Percentiles rank a stretch among this genome's conserved stretches.
phyloP scores from a whole-genome alignment of 1,139 yeast genomes.

The Kodamaea sp. region DNA sequence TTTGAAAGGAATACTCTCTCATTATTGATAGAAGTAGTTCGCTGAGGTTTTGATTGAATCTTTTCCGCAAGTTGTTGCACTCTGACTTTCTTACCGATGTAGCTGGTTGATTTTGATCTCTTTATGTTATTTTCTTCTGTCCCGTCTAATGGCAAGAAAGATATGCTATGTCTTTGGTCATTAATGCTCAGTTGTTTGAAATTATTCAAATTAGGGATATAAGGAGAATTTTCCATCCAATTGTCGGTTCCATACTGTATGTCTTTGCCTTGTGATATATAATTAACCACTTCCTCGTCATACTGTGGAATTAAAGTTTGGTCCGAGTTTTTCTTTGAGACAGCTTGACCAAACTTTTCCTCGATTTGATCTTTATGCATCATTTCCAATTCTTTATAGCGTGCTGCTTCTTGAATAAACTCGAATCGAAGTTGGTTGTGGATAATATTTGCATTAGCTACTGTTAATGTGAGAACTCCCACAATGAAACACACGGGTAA shows the following conservation, averaged over 20 bases:
- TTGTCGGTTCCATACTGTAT: conserved; percentile 4
- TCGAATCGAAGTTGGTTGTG: background rate
- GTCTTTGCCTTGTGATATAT: conserved; percentile 2
- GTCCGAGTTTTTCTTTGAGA: conserved; percentile 7
- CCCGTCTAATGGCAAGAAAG: no score
- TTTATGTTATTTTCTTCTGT: conserved; percentile 4
- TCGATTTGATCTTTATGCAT: no score
- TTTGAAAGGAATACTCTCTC: conserved; percentile 31
- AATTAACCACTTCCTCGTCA: conserved; percentile 4
- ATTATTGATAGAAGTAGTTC: no score
- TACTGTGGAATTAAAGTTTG: conserved; percentile 4
- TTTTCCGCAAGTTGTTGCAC: conserved; percentile 2
- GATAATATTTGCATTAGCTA: background rate
- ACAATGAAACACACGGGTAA: conserved; percentile 2
- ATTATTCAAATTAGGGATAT: no score
- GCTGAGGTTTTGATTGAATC: no score
- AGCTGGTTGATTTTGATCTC: conserved; percentile 28
- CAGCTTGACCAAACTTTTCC: background rate
- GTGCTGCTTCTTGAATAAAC: no score
- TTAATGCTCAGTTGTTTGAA: no score
- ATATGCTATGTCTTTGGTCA: no score
- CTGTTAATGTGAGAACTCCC: background rate
- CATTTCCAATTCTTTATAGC: no score
- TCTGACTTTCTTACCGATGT: conserved; percentile 13
- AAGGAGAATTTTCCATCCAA: no score